Percentiles rank a stretch among this genome's conserved stretches.
phyloP scores from a whole-genome alignment of 306 rosid genomes.

The Crotalaria pallida region DNA sequence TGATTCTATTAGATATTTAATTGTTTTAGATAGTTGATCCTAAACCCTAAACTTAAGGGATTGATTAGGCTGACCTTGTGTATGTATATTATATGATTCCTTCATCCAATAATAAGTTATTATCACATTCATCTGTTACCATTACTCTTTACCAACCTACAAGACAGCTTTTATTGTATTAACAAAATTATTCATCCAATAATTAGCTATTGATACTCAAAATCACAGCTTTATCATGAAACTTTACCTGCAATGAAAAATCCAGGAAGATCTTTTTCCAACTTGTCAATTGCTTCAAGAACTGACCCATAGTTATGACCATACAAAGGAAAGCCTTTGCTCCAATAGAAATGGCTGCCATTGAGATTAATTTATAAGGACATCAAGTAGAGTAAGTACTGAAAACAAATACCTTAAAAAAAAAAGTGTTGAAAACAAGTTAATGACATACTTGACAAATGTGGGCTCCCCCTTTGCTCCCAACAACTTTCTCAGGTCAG shows the following conservation, averaged over 20 bases:
- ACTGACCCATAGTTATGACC: conserved; percentile 71
- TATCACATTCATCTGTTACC: too few species aligned
- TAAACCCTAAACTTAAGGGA: too few species aligned
- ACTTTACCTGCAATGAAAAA: conserved; percentile 78
- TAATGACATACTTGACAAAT: conserved; percentile 59
- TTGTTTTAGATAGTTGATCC: too few species aligned
- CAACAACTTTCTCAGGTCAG: conserved; percentile 76
- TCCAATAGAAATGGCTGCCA: conserved; percentile 85
- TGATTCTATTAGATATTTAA: too few species aligned
- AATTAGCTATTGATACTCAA: not conserved
- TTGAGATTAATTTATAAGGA: conserved; percentile 23
- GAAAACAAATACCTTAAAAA: too few species aligned
- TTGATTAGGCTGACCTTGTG: too few species aligned
- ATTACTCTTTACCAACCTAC: not conserved
- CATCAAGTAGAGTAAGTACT: not conserved
- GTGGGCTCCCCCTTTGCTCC: conserved; percentile 91
- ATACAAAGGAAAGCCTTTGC: conserved; percentile 87
- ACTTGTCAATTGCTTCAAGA: conserved; percentile 71
- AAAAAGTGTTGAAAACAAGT: conserved; percentile 7
- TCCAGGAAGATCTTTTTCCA: conserved; percentile 89
- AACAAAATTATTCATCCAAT: too few species aligned
- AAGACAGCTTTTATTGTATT: not conserved
- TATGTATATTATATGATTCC: too few species aligned
- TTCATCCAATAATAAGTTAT: too few species aligned
- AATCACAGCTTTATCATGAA: not conserved